phyloP scores from a whole-genome alignment of 176 grass and related monocot species.

The Stipa capillata region DNA sequence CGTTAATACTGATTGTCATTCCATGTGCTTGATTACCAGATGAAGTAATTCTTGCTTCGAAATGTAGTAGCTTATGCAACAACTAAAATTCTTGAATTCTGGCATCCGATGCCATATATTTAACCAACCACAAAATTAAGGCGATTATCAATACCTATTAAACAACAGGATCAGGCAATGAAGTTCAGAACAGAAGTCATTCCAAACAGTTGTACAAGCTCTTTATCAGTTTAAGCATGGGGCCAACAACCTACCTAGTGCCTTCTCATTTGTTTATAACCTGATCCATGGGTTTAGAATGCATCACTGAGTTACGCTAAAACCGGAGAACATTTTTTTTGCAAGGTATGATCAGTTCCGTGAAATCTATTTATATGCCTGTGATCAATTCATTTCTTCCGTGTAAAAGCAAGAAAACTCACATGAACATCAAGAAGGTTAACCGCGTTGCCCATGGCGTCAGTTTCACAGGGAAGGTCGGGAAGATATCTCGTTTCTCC shows the following conservation, averaged over 20 bases:
- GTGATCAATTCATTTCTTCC: not conserved
- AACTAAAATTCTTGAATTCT: not conserved
- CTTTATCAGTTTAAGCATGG: not conserved
- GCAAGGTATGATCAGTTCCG: not conserved
- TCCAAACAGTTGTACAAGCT: not conserved
- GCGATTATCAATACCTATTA: not conserved
- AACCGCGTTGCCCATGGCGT: constrained; percentile 58
- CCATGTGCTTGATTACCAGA: not conserved
- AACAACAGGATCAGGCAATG: not conserved
- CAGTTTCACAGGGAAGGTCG: constrained; percentile 78
- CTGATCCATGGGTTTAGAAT: not conserved
- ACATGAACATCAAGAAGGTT: constrained; percentile 99
- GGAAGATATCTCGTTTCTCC: constrained; percentile 68
- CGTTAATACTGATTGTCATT: not conserved
- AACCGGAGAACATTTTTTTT: not conserved
- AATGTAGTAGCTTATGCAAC: not conserved
- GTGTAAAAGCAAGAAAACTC: constrained; percentile 33
- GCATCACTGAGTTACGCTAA: not conserved
- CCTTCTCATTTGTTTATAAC: not conserved
- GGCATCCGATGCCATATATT: not conserved
- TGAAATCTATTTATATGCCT: not conserved
- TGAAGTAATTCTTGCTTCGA: not conserved
- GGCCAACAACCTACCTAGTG: not conserved
- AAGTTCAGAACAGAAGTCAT: not conserved
- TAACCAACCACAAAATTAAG: not conserved